Evolutionary conservation across 805 yeast species (phyloP), one percentile per base, ranked within the genome.

Genomic region (Nakazawaea pomicola): DNA sequence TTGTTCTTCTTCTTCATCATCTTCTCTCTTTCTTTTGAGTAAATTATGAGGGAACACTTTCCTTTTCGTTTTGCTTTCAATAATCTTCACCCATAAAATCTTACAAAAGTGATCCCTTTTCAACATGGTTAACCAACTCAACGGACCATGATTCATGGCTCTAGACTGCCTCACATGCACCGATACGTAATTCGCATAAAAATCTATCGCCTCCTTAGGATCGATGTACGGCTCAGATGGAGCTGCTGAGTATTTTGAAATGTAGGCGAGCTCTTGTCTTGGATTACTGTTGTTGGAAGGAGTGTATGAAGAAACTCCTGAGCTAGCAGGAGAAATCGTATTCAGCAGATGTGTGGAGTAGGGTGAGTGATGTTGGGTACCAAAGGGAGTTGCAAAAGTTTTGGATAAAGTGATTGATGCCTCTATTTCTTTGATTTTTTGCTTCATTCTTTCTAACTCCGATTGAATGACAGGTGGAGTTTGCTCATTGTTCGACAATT

Each of bases 121-220:
- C 40, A 76, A 55, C 19, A 72, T 43, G 0, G 81, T 56, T 4
- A 70, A 48, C 70, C 78, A 70, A 1, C 79, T 55, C 27, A 75
- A 62, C 0, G 82, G 77, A 1, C 82, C 83, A 54, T 66, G 70
- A 48, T 68, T 67, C 44, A 65, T 63, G 24, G 69, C 55, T 32
- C 75, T 55, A 3, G 67, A 58, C 36, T 62, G 67, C 20, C 62
- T 62, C 14, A 64, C 46, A 38, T 66, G 56, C 41, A 74, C 60
- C 0, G 82, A 70, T 3, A 65, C 47, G 47, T 63, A 64, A 2
- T 72, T 73, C 1, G 56, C 57, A 45, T 64, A 69, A 25, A 75
- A 59, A 39, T 70, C 63, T 6, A 76, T 57, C 1, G 44, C 43
- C 10, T 69, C 76, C 16, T 62, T 53, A 0, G 57, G 50, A 12